These are phyloP conservation scores for Kwoniella dendrophila DNA, from an alignment of 768 basidiomycete species.

Conservation along the genomic window DNA sequence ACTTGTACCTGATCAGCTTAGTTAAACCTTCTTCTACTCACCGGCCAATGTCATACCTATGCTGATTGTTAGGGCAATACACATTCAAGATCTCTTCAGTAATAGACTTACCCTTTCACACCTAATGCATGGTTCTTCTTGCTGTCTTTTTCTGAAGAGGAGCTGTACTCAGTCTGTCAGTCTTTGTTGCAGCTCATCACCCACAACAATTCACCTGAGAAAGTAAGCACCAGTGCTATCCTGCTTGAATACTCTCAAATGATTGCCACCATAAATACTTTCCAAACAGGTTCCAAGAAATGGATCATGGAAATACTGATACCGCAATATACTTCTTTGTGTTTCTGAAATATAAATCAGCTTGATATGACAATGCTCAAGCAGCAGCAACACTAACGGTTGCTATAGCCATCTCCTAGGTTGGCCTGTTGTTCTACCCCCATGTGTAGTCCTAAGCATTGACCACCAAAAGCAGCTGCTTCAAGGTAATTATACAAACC, in stretches of 20 bases:
- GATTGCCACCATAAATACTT: slow-evolving; percentile 33
- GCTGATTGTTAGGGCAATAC: neutral
- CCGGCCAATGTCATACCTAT: slow-evolving; percentile 10
- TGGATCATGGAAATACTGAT: slow-evolving; percentile 29
- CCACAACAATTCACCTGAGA: slow-evolving; percentile 25
- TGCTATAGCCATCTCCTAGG: slow-evolving; percentile 28
- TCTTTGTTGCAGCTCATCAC: no score
- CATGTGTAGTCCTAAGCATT: slow-evolving; percentile 29
- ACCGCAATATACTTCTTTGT: slow-evolving; percentile 27
- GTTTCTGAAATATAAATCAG: slow-evolving; percentile 11
- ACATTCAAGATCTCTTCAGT: neutral
- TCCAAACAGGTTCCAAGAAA: slow-evolving; percentile 31
- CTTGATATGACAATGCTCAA: neutral
- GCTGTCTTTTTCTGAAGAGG: slow-evolving; percentile 18
- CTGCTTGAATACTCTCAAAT: slow-evolving; percentile 31
- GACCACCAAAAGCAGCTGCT: slow-evolving; percentile 23
- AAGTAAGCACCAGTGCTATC: slow-evolving; percentile 36
- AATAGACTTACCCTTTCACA: slow-evolving; percentile 12
- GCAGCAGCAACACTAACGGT: slow-evolving; percentile 20
- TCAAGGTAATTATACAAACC: slow-evolving; percentile 34
- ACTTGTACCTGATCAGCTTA: neutral
- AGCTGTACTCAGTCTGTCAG: no score
- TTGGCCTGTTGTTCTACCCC: slow-evolving; percentile 25
- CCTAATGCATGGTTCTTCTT: slow-evolving; percentile 11
- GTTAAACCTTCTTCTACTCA: neutral